Conservation (phyloP, 2,329 filamentous ascomycete genomes). For the Setomelanomma holmii region DNA sequence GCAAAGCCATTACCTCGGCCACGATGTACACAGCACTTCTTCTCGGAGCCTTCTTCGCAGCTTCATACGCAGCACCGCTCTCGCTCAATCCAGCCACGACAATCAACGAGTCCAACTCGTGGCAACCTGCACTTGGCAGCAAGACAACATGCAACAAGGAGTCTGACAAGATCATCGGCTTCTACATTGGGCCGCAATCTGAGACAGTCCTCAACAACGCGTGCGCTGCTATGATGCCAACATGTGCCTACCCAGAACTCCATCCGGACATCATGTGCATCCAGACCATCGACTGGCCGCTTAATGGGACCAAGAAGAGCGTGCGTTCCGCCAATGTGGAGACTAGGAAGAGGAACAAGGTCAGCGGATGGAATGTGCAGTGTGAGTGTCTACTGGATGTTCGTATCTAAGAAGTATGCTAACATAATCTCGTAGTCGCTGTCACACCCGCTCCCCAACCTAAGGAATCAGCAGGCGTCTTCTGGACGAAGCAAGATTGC, state of each 20-base stretch:
- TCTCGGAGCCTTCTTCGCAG: conserved; percentile 18
- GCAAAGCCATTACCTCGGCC: neutral
- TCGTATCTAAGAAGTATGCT: neutral
- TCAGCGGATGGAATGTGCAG: conserved; percentile 25
- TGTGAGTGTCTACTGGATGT: conserved; percentile 17
- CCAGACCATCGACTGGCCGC: conserved; percentile 22
- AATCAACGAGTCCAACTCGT: conserved; percentile 4
- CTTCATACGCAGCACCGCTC: conserved; percentile 21
- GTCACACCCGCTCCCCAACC: conserved; percentile 30
- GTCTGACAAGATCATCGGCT: conserved; percentile 27
- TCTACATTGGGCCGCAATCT: conserved; percentile 26
- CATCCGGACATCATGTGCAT: conserved; percentile 20
- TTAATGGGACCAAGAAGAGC: conserved; percentile 23
- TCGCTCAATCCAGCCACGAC: conserved; percentile 3
- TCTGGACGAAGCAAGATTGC: conserved; percentile 35
- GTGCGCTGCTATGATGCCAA: conserved; percentile 37
- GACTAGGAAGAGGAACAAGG: conserved; percentile 17
- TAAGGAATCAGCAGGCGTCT: conserved; percentile 18
- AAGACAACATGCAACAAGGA: conserved; percentile 23
- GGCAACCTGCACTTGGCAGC: conserved; percentile 24
- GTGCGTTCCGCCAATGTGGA: conserved; percentile 27
- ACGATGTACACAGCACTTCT: conserved; percentile 25
- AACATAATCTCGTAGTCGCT: conserved; percentile 21
- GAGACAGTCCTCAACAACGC: conserved; percentile 30
- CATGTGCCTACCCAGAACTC: conserved; percentile 31